phyloP scores from a whole-genome alignment of 1,284 basidiomycete species.

The Coniferiporia weirii region DNA sequence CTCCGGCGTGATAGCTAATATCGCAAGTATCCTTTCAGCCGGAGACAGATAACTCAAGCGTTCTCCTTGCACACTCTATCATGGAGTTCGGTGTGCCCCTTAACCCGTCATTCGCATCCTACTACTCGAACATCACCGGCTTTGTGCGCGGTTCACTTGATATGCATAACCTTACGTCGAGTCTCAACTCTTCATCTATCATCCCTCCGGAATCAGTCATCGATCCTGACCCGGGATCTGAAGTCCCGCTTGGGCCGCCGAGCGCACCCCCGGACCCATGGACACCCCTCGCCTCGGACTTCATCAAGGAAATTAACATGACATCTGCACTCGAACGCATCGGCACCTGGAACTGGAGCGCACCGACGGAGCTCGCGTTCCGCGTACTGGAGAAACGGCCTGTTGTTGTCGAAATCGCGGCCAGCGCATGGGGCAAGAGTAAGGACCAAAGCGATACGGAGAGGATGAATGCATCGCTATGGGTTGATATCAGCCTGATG shows the following conservation, averaged over 20 bases:
- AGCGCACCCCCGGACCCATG: constrained; percentile 32
- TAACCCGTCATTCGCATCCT: constrained; percentile 47
- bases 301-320: constrained; percentile 45
- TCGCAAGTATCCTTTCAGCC: constrained; percentile 39
- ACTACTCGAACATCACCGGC: constrained; percentile 71
- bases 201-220: not conserved
- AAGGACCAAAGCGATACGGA: constrained; percentile 11
- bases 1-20: constrained; percentile 1
- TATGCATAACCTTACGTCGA: constrained; percentile 58
- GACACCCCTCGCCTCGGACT: constrained; percentile 43
- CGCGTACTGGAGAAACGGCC: constrained; percentile 61
- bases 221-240: not conserved
- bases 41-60: constrained; percentile 38
- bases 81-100: constrained; percentile 41
- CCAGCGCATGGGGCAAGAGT: not conserved
- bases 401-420: constrained; percentile 10
- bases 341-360: constrained; percentile 67
- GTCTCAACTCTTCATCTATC: not conserved
- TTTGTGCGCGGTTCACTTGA: constrained; percentile 60
- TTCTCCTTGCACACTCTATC: constrained; percentile 47
- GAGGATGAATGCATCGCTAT: constrained; percentile 29
- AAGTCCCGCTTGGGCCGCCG: constrained; percentile 29
- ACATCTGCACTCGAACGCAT: constrained; percentile 43
- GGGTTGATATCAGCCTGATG: constrained; percentile 48
- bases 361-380: constrained; percentile 54